These are phyloP conservation scores for Posidonia australis DNA, from an alignment of 106 monocot genomes.

Conservation along the genomic window DNA sequence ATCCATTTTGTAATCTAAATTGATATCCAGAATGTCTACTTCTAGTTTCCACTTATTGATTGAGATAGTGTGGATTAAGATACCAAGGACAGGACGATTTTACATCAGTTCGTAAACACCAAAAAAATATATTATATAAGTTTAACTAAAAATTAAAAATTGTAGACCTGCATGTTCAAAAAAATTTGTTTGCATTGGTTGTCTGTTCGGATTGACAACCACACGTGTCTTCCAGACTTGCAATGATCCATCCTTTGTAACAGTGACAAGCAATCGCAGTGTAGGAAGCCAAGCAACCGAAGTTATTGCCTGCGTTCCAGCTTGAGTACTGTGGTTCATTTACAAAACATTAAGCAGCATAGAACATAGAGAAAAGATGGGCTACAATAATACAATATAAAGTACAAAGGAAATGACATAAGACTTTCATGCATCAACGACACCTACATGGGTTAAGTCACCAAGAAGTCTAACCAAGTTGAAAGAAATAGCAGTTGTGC, in stretches of 20 bases:
- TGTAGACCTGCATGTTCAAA: slow-evolving; percentile 85
- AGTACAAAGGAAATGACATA: too few species aligned
- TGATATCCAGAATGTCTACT: too few species aligned
- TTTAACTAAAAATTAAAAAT: not conserved
- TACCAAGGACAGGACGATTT: not conserved
- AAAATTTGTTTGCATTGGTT: slow-evolving; percentile 82
- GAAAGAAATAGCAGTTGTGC: too few species aligned
- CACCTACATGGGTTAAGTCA: too few species aligned
- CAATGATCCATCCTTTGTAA: slow-evolving; percentile 77
- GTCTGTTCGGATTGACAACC: slow-evolving; percentile 67
- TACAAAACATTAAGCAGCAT: not conserved
- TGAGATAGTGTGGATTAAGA: too few species aligned
- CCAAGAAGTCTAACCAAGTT: too few species aligned
- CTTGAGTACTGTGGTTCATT: slow-evolving; percentile 53
- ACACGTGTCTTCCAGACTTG: slow-evolving; percentile 94
- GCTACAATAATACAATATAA: too few species aligned
- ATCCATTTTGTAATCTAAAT: too few species aligned
- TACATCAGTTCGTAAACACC: too few species aligned
- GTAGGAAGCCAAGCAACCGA: slow-evolving; percentile 76
- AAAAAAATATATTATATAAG: not conserved
- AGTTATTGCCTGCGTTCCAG: slow-evolving; percentile 77
- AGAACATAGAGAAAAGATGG: not conserved
- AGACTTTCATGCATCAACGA: too few species aligned
- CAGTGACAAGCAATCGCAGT: slow-evolving; percentile 67
- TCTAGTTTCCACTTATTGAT: too few species aligned